A percentile compares a stretch with the other conserved stretches of the same genome.
phyloP scores from a whole-genome alignment of 805 yeast genomes.

The Kluyveromyces siamensis region DNA sequence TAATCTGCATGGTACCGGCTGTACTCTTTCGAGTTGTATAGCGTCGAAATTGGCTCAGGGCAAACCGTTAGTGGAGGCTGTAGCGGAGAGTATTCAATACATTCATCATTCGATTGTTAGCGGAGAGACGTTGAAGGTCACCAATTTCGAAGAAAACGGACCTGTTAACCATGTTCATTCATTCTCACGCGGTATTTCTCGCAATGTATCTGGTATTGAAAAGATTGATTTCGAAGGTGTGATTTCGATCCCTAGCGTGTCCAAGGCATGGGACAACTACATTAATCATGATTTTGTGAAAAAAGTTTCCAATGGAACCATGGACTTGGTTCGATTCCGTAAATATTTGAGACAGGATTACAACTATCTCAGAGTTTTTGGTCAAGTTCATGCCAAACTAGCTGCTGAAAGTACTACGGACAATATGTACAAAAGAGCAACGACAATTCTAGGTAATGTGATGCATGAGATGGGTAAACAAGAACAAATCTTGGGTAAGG shows the following conservation, averaged over 20 bases:
- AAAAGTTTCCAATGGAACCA: constrained; percentile 41
- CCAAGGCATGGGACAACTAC: constrained; percentile 48
- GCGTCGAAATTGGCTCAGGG: constrained; percentile 66
- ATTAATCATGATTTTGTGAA: constrained; percentile 53
- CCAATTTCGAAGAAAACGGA: constrained; percentile 48
- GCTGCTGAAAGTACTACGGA: constrained; percentile 54
- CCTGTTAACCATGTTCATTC: constrained; percentile 63
- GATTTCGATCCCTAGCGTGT: constrained; percentile 45
- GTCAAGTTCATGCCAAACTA: constrained; percentile 47
- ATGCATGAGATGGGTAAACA: constrained; percentile 51
- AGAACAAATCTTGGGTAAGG: constrained; percentile 37
- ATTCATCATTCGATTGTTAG: constrained; percentile 55
- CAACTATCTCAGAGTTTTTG: constrained; percentile 59
- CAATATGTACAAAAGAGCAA: constrained; percentile 40
- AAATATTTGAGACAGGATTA: constrained; percentile 53
- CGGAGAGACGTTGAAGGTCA: constrained; percentile 26
- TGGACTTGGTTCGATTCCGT: constrained; percentile 42
- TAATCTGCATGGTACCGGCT: constrained; percentile 85
- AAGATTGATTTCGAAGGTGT: constrained; percentile 39
- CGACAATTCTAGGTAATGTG: constrained; percentile 42
- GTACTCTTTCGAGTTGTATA: constrained; percentile 75
- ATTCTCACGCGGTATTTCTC: constrained; percentile 26
- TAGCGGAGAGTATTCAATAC: constrained; percentile 50
- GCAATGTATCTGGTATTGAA: constrained; percentile 15
- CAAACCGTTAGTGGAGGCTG: constrained; percentile 36